These are phyloP conservation scores for Astragalus membranaceus DNA, from an alignment of 306 rosid species.

Conservation along the genomic window DNA sequence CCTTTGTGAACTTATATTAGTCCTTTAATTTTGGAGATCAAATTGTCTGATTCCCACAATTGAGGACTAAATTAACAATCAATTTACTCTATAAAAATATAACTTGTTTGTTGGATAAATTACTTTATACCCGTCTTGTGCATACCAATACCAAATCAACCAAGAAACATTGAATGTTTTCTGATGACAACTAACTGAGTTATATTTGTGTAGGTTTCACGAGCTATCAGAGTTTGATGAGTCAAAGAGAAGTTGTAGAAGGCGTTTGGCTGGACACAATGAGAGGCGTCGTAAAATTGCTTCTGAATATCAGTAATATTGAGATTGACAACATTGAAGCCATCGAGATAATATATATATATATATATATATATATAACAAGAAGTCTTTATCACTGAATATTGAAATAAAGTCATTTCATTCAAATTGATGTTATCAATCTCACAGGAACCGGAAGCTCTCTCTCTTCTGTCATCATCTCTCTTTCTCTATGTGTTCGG, in stretches of 20 bases:
- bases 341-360: neutral
- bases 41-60: no score
- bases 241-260: constrained; percentile 77
- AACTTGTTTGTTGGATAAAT: neutral
- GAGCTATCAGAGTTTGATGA: constrained; percentile 73
- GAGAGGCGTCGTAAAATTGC: constrained; percentile 78
- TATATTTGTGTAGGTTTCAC: constrained; percentile 55
- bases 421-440: neutral
- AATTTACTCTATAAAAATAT: neutral
- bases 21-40: no score
- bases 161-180: neutral
- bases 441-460: constrained; percentile 31
- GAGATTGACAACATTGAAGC: neutral
- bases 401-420: constrained; percentile 22
- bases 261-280: constrained; percentile 92
- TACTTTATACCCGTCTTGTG: no score
- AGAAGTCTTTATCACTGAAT: neutral
- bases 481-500: neutral
- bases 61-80: no score
- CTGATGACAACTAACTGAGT: neutral
- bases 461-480: constrained; percentile 76
- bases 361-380: neutral
- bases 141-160: no score
- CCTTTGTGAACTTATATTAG: no score
- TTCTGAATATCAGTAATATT: constrained; percentile 38